phyloP scores from a whole-genome alignment of 495 filamentous ascomycete genomes.

The Neurospora cerealis region DNA sequence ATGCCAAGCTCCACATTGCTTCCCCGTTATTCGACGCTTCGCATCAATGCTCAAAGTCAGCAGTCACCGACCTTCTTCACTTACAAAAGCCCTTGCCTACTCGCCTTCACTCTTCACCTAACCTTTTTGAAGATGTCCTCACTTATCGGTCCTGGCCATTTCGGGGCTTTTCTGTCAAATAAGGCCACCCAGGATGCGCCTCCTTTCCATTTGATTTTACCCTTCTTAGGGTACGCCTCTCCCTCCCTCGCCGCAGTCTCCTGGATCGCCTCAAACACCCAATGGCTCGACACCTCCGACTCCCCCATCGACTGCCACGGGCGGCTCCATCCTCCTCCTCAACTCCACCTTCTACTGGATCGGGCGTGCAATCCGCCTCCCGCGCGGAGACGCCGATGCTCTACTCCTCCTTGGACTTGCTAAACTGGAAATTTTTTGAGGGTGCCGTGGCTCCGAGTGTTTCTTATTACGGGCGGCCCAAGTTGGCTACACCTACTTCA shows the following conservation, averaged over 20 bases:
- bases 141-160: too few relatives aligned
- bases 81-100: too few relatives aligned
- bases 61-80: too few relatives aligned
- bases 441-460: constrained; percentile 23
- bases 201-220: too few relatives aligned
- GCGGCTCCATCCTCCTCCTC: constrained; percentile 27
- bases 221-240: too few relatives aligned
- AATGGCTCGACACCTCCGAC: background rate
- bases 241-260: background rate
- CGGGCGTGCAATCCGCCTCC: constrained; percentile 23
- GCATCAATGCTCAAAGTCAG: too few relatives aligned
- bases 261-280: constrained; percentile 9
- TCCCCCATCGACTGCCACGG: constrained; percentile 35
- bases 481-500: constrained; percentile 28
- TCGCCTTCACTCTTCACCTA: too few relatives aligned
- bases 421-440: constrained; percentile 36
- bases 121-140: too few relatives aligned
- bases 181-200: too few relatives aligned
- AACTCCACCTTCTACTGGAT: constrained; percentile 31
- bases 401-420: constrained; percentile 35
- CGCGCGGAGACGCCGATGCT: constrained; percentile 31
- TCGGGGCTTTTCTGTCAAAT: too few relatives aligned
- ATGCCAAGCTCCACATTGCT: background rate
- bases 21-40: too few relatives aligned
- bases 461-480: constrained; percentile 32